Evolutionary conservation across 2,329 filamentous ascomycete genomes (phyloP).

Genomic region (Neofusicoccum laricinum): DNA sequence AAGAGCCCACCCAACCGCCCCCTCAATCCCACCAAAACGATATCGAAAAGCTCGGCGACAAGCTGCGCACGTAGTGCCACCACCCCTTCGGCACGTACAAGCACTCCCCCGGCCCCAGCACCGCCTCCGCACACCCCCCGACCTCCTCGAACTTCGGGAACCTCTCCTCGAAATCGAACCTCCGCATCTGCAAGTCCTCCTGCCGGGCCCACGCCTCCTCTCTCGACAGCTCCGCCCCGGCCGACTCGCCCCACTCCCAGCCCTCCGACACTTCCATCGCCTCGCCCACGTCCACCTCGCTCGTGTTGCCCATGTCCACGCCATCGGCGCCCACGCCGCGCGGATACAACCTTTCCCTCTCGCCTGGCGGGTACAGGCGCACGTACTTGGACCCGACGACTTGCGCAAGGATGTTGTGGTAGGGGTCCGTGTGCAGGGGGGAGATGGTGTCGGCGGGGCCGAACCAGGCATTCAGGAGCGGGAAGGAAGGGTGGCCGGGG

Average conservation of each 20-base stretch:
- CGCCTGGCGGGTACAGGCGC: constrained; percentile 73
- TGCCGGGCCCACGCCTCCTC: constrained; percentile 37
- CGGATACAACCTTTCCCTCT: constrained; percentile 59
- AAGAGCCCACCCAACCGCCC: too few species aligned
- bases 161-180: constrained; percentile 28
- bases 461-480: constrained; percentile 87
- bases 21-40: constrained; percentile 88
- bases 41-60: constrained; percentile 87
- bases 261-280: constrained; percentile 55
- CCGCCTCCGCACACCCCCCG: constrained; percentile 69
- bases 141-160: constrained; percentile 56
- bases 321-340: constrained; percentile 60
- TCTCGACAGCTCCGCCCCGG: constrained; percentile 11
- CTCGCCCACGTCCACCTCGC: constrained; percentile 68
- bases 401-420: constrained; percentile 89
- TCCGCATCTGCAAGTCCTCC: constrained; percentile 40
- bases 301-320: constrained; percentile 93
- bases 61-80: constrained; percentile 94
- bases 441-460: constrained; percentile 86
- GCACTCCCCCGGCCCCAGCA: constrained; percentile 77
- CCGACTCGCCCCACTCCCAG: constrained; percentile 23
- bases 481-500: constrained; percentile 37
- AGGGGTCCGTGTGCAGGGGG: constrained; percentile 88
- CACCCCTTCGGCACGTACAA: constrained; percentile 90
- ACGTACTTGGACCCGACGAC: constrained; percentile 90